Conservation (phyloP, 2,329 filamentous ascomycete species). For the Colletotrichum endophyticum region DNA sequence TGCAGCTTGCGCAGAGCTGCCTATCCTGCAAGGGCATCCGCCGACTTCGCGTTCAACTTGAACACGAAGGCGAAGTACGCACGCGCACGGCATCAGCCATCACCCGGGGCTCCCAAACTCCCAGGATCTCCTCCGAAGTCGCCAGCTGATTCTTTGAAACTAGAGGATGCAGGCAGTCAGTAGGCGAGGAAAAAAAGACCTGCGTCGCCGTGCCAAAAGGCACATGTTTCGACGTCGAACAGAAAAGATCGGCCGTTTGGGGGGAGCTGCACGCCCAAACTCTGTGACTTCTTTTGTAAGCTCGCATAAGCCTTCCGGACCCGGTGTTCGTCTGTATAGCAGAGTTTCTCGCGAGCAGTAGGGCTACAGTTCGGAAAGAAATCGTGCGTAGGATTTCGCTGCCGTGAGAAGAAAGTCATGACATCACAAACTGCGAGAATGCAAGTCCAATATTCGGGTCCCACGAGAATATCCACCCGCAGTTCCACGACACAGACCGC, state of each 20-base stretch:
- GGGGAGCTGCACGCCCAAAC: background rate
- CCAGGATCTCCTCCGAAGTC: background rate
- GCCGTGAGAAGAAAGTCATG: background rate
- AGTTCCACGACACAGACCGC: background rate
- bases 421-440: background rate
- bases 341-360: background rate
- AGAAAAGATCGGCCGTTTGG: background rate
- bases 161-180: background rate
- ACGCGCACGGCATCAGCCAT: background rate
- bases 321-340: constrained; percentile 9
- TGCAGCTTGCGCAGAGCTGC: background rate
- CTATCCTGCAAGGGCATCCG: background rate
- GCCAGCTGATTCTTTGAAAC: background rate
- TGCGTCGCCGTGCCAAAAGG: background rate
- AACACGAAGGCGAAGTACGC: background rate
- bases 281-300: background rate
- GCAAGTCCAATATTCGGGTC: background rate
- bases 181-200: background rate
- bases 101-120: background rate
- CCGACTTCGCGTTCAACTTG: background rate
- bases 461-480: background rate
- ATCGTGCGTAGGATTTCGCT: background rate
- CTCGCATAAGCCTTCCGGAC: background rate
- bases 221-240: background rate
- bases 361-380: background rate